Percentiles rank a stretch among this genome's conserved stretches.
Evolutionary conservation across 495 filamentous ascomycete species (phyloP).

Genomic region (Staphylotrichum longicolle): DNA sequence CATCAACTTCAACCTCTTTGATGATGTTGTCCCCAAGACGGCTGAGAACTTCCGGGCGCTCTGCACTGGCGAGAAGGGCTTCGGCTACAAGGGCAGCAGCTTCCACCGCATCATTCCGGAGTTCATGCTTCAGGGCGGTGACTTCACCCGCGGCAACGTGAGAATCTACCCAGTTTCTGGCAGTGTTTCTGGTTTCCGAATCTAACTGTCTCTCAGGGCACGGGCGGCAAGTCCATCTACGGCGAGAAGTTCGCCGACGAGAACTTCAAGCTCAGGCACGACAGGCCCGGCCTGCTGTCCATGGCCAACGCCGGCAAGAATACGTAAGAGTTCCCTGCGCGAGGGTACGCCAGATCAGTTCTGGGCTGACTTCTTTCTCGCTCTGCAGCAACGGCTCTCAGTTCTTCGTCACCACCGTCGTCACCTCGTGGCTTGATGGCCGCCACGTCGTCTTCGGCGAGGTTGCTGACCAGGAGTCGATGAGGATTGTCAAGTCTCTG

Average conservation of each 20-base stretch:
- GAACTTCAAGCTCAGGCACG: constrained; percentile 70
- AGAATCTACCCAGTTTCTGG: constrained; percentile 33
- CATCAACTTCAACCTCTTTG: constrained; percentile 88
- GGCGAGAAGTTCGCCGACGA: constrained; percentile 82
- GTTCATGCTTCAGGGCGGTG: constrained; percentile 99
- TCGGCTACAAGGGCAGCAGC: constrained; percentile 72
- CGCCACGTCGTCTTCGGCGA: constrained; percentile 82
- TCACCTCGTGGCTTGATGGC: constrained; percentile 71
- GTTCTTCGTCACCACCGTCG: constrained; percentile 74
- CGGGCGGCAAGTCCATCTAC: constrained; percentile 84
- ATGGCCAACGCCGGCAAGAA: constrained; percentile 83
- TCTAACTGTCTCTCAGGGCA: constrained; percentile 58
- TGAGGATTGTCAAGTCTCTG: constrained; percentile 65
- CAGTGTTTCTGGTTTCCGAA: neutral
- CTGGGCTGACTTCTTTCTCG: constrained; percentile 11
- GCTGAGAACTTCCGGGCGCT: constrained; percentile 92
- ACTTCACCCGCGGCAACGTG: constrained; percentile 96
- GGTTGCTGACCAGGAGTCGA: constrained; percentile 63
- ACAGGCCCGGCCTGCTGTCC: constrained; percentile 62
- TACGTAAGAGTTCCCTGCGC: constrained; percentile 53
- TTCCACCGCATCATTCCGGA: constrained; percentile 96
- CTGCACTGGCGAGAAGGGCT: constrained; percentile 90
- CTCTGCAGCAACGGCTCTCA: constrained; percentile 65
- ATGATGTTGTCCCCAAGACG: constrained; percentile 84
- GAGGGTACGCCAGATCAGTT: neutral